Conservation (phyloP, 78 protist genomes). For the Pigoraptor vietnamica region DNA sequence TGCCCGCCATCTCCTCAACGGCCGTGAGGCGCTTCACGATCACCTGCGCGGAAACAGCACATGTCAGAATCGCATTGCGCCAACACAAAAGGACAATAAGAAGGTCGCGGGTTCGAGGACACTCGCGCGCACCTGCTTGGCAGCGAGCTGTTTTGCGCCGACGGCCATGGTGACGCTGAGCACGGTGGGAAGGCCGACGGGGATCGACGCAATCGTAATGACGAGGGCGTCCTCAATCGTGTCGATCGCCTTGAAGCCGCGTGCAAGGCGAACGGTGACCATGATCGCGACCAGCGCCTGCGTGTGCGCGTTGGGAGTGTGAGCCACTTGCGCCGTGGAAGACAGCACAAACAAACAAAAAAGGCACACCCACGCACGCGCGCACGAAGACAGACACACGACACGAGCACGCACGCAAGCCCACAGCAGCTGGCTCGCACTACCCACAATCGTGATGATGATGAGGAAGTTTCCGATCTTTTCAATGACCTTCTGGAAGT, state of each 20-base stretch:
- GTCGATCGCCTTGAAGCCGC: not conserved
- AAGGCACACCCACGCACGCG: no score
- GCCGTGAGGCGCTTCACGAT: slow-evolving; percentile 80
- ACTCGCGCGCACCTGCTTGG: slow-evolving; percentile 33
- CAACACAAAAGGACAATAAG: not conserved
- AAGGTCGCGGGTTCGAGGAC: no score
- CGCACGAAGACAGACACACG: no score
- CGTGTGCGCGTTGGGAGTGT: not conserved
- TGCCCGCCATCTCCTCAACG: slow-evolving; percentile 47
- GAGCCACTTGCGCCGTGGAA: no score
- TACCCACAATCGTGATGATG: not conserved
- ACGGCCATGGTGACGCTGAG: slow-evolving; percentile 76
- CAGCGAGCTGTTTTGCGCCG: slow-evolving; percentile 72
- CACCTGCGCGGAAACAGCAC: no score
- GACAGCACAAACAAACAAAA: no score
- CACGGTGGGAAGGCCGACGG: slow-evolving; percentile 83
- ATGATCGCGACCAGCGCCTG: not conserved
- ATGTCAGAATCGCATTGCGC: no score
- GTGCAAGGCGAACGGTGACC: not conserved
- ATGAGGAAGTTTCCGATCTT: not conserved
- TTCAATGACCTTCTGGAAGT: not conserved
- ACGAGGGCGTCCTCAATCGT: slow-evolving; percentile 38
- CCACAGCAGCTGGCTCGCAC: not conserved
- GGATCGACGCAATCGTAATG: slow-evolving; percentile 59
- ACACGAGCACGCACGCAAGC: no score